These are phyloP conservation scores for Austroboletus olivaceoglutinosus DNA, from an alignment of 1,284 basidiomycete genomes.

Conservation along the genomic window DNA sequence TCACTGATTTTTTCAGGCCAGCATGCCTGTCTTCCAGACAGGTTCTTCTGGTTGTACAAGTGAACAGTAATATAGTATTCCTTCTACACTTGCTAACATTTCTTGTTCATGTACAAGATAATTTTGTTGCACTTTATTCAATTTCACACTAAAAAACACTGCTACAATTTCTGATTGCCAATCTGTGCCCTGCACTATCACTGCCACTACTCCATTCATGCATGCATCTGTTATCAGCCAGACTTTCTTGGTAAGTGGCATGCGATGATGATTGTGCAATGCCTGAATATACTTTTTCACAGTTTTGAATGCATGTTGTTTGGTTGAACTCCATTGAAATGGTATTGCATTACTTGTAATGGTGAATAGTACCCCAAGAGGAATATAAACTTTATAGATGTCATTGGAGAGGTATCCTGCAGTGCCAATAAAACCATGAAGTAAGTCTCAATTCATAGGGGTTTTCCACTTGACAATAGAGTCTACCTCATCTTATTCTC, in stretches of 20 bases:
- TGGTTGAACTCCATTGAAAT: constrained; percentile 33
- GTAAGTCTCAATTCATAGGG: constrained; percentile 24
- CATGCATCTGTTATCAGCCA: too few relatives aligned
- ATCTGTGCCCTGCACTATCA: too few relatives aligned
- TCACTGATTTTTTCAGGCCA: too few relatives aligned
- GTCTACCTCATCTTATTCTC: constrained; percentile 37
- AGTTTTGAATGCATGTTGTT: constrained; percentile 37
- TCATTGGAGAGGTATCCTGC: constrained; percentile 34
- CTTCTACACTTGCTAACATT: too few relatives aligned
- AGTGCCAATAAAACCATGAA: constrained; percentile 32
- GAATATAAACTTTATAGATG: constrained; percentile 23
- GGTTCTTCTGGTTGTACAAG: too few relatives aligned
- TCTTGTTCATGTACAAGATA: too few relatives aligned
- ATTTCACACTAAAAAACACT: too few relatives aligned
- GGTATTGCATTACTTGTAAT: constrained; percentile 24
- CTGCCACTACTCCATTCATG: too few relatives aligned
- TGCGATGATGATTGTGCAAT: constrained; percentile 25
- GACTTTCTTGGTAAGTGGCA: neutral
- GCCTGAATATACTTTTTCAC: constrained; percentile 28
- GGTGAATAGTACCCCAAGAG: constrained; percentile 32
- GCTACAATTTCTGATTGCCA: too few relatives aligned
- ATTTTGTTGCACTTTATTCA: too few relatives aligned
- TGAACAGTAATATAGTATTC: too few relatives aligned
- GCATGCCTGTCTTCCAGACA: too few relatives aligned
- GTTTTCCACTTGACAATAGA: constrained; percentile 33